Base-by-base conservation (phyloP, 2,329 filamentous ascomycete genomes). In the Sporothrix brunneoviolacea region DNA sequence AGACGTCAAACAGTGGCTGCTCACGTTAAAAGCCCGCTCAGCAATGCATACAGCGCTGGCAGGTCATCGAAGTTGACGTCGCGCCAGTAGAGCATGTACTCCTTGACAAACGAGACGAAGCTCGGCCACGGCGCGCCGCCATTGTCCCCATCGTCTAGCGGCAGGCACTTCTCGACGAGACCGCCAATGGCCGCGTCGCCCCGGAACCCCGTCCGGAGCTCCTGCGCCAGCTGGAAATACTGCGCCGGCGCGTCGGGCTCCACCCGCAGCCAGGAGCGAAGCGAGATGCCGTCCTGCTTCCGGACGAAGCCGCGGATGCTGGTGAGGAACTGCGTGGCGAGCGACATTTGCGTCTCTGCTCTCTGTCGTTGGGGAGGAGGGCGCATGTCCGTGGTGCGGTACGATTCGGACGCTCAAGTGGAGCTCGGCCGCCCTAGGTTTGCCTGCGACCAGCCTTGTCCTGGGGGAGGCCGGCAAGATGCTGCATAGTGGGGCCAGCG, bases 11-110 rank as follows among this genome's bases (percentile, higher is more conserved):
- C n/a, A n/a, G n/a, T n/a, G n/a, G n/a, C n/a, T n/a, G n/a, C 48
- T 0, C 6, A 55, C 38, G 48, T 51, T 13, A 57, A 8, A 24
- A 95, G 69, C 0, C 77, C 79, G 55, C 82, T 88, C 49, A 95
- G 76, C 60, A 85, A 68, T 51, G 87, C 77, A 62, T 95, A 89
- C 4, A 90, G 85, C 50, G 80, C 77, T 24, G 91, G 69, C 36
- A 93, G 70, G 61, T 94, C 84, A 12, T 83, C 79, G 44, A 86
- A 82, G 60, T 94, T 77, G 28, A 91, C 83, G 61, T 94, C 88
- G 50, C 90, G 75, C 72, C 91, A 80, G 60, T 91, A 95, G 39
- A 78, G 72, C 56, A 95, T 74, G 61, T 94, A 96, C 44, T 88
- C 82, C 59, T 82, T 85, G 65, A 94, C 80, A 62, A 95, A 94